Evolutionary conservation across 148 eudicot genomes (phyloP), one percentile per base, ranked within the genome.

Genomic region (Rhododendron ferrugineum): DNA sequence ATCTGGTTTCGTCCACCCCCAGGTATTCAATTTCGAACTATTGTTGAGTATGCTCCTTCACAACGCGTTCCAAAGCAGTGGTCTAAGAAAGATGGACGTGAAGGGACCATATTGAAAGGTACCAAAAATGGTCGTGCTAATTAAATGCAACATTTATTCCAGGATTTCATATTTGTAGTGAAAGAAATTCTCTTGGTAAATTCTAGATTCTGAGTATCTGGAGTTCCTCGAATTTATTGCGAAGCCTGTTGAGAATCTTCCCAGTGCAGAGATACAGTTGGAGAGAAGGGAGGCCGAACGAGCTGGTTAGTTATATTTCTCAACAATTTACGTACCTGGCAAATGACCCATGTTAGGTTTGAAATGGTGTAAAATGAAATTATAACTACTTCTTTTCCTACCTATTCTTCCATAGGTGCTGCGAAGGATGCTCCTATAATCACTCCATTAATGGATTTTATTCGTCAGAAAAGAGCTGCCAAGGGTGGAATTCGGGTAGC

Each of bases 261-360:
- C 95, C 4, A 93, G 95, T 90, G 95, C 95, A 88, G 95, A 92
- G 80, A 87, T 93, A 85, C 95, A 93, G 74, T 83, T 92, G 93
- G 95, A 93, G 83, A 91, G 93, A 86, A 92, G 88, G 88, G 95
- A 93, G 85, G 95, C 95, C 56, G 94, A 90, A 84, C 88, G 90
- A 86, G 91, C 90, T 85, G 94, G 95, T 92, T 47, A 88, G 91
- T 82, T 46, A 30, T 8, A 74, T 20, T 28, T 42, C 23, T 26
- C 11, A 22, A 14, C 28, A 23, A 40, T 83, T 34, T 44, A 60
- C 32, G 28, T 66, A 60, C 26, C 66, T 18, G 3, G 26, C 23
- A 60, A 60, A 60, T 7, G 23, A 23, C 66, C 64, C 10, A 23
- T 6, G 10, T 60, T 60, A 79, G 28, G 22, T 26, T 44, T 18